Conservation (phyloP, 2,329 filamentous ascomycete genomes). For the Colletotrichum simmondsii region DNA sequence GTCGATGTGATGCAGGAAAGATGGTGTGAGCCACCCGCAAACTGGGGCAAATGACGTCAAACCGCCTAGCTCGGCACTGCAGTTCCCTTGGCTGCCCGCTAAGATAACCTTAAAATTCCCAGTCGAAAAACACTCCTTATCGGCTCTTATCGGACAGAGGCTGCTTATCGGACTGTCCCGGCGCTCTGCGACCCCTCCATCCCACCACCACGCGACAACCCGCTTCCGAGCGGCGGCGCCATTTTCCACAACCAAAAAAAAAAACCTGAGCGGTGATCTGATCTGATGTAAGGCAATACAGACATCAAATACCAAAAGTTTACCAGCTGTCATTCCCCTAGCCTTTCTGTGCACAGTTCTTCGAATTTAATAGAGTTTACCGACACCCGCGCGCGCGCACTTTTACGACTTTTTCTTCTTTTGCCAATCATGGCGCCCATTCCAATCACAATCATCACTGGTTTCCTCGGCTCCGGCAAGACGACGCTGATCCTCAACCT, state of each 20-base stretch:
- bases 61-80: slow-evolving; percentile 31
- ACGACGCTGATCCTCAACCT: slow-evolving; percentile 96
- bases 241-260: slow-evolving; percentile 31
- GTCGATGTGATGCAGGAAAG: slow-evolving; percentile 16
- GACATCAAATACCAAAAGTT: slow-evolving; percentile 28
- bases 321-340: neutral
- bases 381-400: neutral
- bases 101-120: slow-evolving; percentile 34
- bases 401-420: neutral
- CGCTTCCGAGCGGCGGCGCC: slow-evolving; percentile 16
- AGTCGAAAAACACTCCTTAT: neutral
- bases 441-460: slow-evolving; percentile 94
- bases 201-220: slow-evolving; percentile 7
- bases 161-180: neutral
- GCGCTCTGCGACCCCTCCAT: slow-evolving; percentile 16
- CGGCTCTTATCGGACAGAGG: slow-evolving; percentile 19
- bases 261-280: slow-evolving; percentile 17
- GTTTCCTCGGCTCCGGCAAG: slow-evolving; percentile 95
- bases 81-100: slow-evolving; percentile 26
- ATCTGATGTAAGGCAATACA: slow-evolving; percentile 1
- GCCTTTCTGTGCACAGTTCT: neutral
- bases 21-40: slow-evolving; percentile 25
- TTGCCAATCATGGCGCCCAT: slow-evolving; percentile 70
- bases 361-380: neutral
- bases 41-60: slow-evolving; percentile 36